These are phyloP conservation scores for Daldinia loculata DNA, from an alignment of 495 filamentous ascomycete species.

Conservation along the genomic window DNA sequence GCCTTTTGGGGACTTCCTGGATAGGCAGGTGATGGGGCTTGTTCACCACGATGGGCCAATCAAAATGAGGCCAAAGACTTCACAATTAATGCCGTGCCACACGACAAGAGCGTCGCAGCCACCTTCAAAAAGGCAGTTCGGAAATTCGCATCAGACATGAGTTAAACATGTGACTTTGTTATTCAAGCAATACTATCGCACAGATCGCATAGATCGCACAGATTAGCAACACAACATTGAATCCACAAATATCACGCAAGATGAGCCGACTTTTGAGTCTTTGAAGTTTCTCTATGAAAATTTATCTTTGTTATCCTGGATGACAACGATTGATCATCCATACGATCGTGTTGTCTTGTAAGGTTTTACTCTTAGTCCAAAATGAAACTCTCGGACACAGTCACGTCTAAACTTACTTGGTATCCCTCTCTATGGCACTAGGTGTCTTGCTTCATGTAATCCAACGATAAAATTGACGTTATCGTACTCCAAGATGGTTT, in stretches of 20 bases:
- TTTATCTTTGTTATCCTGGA: neutral
- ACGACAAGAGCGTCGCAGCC: neutral
- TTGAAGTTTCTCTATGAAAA: neutral
- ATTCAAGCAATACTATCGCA: neutral
- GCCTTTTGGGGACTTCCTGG: neutral
- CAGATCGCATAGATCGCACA: neutral
- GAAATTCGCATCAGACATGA: neutral
- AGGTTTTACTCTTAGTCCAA: neutral
- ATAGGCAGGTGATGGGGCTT: slow-evolving; percentile 2
- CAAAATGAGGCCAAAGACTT: neutral
- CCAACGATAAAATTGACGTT: neutral
- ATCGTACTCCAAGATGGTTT: neutral
- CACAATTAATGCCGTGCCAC: slow-evolving; percentile 3
- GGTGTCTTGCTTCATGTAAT: neutral
- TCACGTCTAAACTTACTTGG: neutral
- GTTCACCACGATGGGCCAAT: neutral
- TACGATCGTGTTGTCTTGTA: neutral
- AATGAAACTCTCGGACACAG: neutral
- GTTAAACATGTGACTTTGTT: neutral
- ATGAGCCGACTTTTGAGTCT: neutral
- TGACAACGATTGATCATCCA: neutral
- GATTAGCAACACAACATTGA: neutral
- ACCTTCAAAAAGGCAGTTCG: slow-evolving; percentile 10
- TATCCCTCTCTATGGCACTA: neutral
- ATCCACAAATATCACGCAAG: neutral